Evolutionary conservation across 164 flowering plant species (phyloP).

Genomic region (Sedum album): DNA sequence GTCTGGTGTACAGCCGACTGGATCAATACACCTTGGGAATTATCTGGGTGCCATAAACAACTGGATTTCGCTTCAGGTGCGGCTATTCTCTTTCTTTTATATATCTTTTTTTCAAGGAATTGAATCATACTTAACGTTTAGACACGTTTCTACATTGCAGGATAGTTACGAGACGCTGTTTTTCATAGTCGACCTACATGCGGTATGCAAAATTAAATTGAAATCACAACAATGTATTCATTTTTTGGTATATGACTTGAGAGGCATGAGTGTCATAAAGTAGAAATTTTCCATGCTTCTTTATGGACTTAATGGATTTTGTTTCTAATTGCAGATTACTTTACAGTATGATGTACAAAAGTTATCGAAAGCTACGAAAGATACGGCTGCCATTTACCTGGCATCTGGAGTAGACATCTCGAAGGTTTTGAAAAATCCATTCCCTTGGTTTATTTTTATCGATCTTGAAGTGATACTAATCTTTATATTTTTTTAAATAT

Average conservation of each 20-base stretch:
- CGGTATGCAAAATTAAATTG: too few species aligned
- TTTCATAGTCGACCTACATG: constrained; percentile 94
- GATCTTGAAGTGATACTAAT: neutral
- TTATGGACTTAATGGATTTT: neutral
- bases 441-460: neutral
- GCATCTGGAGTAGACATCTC: constrained; percentile 91
- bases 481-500: constrained; percentile 8
- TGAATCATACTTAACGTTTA: neutral
- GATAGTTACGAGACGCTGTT: constrained; percentile 76
- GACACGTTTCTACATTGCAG: constrained; percentile 37
- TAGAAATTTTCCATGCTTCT: neutral
- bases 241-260: too few species aligned
- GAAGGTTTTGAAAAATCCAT: constrained; percentile 40
- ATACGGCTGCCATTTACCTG: constrained; percentile 87
- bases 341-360: constrained; percentile 69
- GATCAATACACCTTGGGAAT: constrained; percentile 88
- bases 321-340: constrained; percentile 52
- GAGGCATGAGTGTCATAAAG: too few species aligned
- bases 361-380: constrained; percentile 67
- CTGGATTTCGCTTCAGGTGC: constrained; percentile 86
- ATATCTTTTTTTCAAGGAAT: neutral
- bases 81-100: neutral
- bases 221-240: too few species aligned
- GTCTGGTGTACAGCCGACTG: constrained; percentile 96
- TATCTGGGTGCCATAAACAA: constrained; percentile 95